Conservation (phyloP, 805 yeast species). For the Candida ascalaphidarum region DNA sequence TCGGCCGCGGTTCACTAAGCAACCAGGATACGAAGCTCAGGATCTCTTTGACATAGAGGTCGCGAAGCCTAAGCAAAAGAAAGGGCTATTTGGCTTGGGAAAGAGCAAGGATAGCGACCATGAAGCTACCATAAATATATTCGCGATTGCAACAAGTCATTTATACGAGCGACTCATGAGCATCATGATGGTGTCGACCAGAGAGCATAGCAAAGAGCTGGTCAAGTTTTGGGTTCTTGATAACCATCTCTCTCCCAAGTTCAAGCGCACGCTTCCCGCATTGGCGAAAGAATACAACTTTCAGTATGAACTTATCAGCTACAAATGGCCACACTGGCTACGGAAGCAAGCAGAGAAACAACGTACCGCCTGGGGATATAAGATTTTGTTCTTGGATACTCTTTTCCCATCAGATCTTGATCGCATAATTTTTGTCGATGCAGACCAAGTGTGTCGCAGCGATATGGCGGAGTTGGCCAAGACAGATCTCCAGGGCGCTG, state of each 20-base stretch:
- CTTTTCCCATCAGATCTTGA: conserved; percentile 72
- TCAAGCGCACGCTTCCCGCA: conserved; percentile 50
- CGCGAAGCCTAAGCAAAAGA: background rate
- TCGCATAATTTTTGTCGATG: conserved; percentile 77
- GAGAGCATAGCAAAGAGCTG: conserved; percentile 44
- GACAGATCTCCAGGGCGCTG: conserved; percentile 67
- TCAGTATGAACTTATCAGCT: conserved; percentile 69
- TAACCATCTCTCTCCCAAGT: conserved; percentile 65
- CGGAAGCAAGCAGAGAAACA: conserved; percentile 70
- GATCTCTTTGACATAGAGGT: conserved; percentile 4
- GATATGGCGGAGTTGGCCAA: conserved; percentile 64
- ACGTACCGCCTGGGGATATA: conserved; percentile 82
- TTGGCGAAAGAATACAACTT: conserved; percentile 54
- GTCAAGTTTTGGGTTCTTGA: conserved; percentile 86
- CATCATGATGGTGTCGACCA: conserved; percentile 77
- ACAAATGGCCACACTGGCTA: conserved; percentile 91
- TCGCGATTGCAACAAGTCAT: conserved; percentile 78
- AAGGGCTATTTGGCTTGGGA: conserved; percentile 1
- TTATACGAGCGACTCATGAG: conserved; percentile 64
- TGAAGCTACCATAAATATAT: conserved; percentile 76
- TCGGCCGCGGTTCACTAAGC: conserved; percentile 37
- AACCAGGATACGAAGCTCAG: conserved; percentile 10
- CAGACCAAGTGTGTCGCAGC: conserved; percentile 73
- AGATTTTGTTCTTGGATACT: conserved; percentile 78
- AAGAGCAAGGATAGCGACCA: conserved; percentile 39